phyloP scores from a whole-genome alignment of 1,139 yeast genomes.

The Pneumocystis carinii region DNA sequence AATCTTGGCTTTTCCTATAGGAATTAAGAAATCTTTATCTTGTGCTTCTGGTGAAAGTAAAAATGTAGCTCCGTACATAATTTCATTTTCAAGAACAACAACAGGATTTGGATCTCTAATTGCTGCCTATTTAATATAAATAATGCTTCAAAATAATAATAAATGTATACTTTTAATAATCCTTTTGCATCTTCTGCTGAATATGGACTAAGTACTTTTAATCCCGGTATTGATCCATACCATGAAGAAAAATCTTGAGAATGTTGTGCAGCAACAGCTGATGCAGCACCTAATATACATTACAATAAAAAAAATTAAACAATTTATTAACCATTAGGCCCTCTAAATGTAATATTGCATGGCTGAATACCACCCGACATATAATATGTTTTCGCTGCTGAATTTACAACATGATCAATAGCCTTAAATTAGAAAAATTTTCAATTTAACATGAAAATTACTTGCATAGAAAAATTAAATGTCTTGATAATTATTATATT shows the following conservation, averaged over 20 bases:
- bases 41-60: constrained; percentile 80
- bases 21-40: constrained; percentile 76
- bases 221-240: constrained; percentile 97
- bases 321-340: not conserved
- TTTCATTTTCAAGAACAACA: constrained; percentile 88
- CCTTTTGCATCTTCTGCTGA: constrained; percentile 96
- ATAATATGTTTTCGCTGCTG: constrained; percentile 96
- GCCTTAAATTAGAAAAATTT: constrained; percentile 49
- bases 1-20: constrained; percentile 90
- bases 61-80: constrained; percentile 82
- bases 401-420: constrained; percentile 92
- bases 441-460: constrained; percentile 18
- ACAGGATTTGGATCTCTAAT: constrained; percentile 98
- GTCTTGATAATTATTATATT: not conserved
- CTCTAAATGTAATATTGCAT: constrained; percentile 58
- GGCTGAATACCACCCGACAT: constrained; percentile 99
- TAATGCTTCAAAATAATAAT: not conserved
- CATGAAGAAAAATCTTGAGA: constrained; percentile 95
- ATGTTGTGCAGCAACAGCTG: constrained; percentile 99
- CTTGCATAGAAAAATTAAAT: not conserved
- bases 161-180: constrained; percentile 42
- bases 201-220: constrained; percentile 90
- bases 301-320: constrained; percentile 54
- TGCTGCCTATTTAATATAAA: constrained; percentile 36
- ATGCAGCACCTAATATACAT: constrained; percentile 93